Base-by-base conservation (phyloP, 306 rosid species). In the Prunus mume region DNA sequence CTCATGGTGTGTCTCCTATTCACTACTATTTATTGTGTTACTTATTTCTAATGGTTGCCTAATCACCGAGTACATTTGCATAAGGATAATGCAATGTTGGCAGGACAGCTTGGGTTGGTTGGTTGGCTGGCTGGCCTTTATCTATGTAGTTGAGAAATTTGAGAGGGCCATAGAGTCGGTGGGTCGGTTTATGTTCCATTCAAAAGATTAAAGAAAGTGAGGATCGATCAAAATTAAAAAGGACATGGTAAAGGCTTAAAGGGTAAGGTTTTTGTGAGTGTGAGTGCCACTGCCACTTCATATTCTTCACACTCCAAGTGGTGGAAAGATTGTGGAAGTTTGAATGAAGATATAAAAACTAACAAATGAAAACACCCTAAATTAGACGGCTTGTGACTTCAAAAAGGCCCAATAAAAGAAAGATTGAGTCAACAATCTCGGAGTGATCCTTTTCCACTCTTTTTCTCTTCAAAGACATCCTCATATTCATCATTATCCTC, bases 111-210 rank as follows among this genome's bases (percentile, higher is more conserved):
- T 75, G 88, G 73, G 85, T 78, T 85, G 82, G 85, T 78, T 85
- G 82, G 85, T 28, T 78, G 69, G 52, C 38, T 79, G 45, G 78
- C 60, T 73, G 80, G 75, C 86, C 81, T 72, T 72, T 55, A 38
- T 32, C 73, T 73, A 38, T 32, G 66, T 73, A 69, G 78, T 85
- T 75, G 86, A 73, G 45, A 72, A 38, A 52, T 61, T 76, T 76
- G 72, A 52, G 83, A 83, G 79, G 85, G 75, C 76, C 87, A 61
- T 34, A 19, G 34, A 81, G 86, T 87, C 85, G 90, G 91, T 87
- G 88, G 90, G 88, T 85, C 82, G 86, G 90, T 77, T 86, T 76
- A 77, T 74, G 72, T 28, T 85, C 86, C 87, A 54, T 82, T 76
- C 75, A 75, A 19, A 71, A 49, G 51, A 28, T 73, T 70, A 18